phyloP scores from a whole-genome alignment of 2,329 filamentous ascomycete species.

The Cytospora paraplurivora region DNA sequence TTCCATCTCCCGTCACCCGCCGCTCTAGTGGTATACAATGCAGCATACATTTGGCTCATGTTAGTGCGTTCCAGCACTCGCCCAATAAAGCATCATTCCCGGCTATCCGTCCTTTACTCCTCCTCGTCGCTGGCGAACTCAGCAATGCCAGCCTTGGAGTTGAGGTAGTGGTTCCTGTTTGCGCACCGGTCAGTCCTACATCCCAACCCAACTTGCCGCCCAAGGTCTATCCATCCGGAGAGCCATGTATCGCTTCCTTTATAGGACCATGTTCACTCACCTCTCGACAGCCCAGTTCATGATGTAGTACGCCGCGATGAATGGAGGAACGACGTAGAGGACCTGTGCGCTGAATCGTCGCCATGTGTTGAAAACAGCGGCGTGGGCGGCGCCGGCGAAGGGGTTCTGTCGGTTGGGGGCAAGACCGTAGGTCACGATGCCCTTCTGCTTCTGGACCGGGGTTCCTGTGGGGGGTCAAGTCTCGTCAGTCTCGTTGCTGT shows the following conservation, averaged over 20 bases:
- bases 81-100: background rate
- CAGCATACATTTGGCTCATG: conserved; percentile 1
- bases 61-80: background rate
- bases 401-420: conserved; percentile 88
- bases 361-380: conserved; percentile 94
- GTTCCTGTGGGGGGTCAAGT: conserved; percentile 14
- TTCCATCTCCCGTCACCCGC: conserved; percentile 1
- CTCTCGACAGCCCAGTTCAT: conserved; percentile 91
- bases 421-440: conserved; percentile 71
- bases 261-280: conserved; percentile 54
- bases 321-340: conserved; percentile 82
- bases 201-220: background rate
- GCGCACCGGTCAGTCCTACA: conserved; percentile 28
- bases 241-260: background rate
- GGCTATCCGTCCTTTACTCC: conserved; percentile 40
- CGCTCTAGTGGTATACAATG: conserved; percentile 24
- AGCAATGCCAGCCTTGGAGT: conserved; percentile 74
- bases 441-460: conserved; percentile 56
- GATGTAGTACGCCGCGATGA: conserved; percentile 75
- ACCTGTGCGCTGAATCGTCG: conserved; percentile 84
- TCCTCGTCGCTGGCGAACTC: conserved; percentile 47
- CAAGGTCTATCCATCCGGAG: background rate
- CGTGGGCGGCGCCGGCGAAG: conserved; percentile 74
- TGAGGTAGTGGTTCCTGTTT: conserved; percentile 74
- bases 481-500: conserved; percentile 42